Percentiles rank a stretch among this genome's conserved stretches.
Evolutionary conservation across 768 basidiomycete species (phyloP).

Genomic region (Trametes punicea): DNA sequence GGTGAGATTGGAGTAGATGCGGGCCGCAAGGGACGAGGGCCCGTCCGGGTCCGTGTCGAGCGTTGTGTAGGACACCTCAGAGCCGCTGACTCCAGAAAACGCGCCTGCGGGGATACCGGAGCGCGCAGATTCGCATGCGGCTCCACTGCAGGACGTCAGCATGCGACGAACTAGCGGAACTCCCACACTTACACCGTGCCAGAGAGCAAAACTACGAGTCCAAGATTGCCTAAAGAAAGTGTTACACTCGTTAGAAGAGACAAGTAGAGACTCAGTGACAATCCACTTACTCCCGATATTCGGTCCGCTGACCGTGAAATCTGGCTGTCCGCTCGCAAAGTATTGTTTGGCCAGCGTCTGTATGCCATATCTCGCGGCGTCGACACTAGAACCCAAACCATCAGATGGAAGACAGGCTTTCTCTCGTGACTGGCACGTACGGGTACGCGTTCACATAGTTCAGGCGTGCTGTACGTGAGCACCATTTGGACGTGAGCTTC

Average conservation of each 20-base stretch:
- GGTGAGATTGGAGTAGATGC: conserved; percentile 42
- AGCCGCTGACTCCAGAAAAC: conserved; percentile 42
- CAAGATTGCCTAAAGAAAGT: conserved; percentile 19
- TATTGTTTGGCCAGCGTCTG: conserved; percentile 43
- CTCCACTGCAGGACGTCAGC: conserved; percentile 37
- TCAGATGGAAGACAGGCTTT: background rate
- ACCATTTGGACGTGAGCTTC: background rate
- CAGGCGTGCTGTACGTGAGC: conserved; percentile 22
- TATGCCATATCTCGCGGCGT: conserved; percentile 38
- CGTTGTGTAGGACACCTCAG: conserved; percentile 49
- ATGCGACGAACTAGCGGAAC: background rate
- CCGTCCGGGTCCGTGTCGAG: conserved; percentile 36
- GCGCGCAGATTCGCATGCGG: conserved; percentile 45
- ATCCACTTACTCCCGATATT: conserved; percentile 31
- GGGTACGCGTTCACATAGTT: conserved; percentile 38
- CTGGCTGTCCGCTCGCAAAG: conserved; percentile 35
- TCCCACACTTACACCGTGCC: conserved; percentile 28
- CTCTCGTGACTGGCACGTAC: conserved; percentile 13
- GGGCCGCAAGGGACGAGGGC: conserved; percentile 35
- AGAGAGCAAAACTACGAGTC: conserved; percentile 22
- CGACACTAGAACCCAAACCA: conserved; percentile 21
- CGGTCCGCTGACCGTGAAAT: conserved; percentile 45
- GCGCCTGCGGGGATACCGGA: conserved; percentile 50
- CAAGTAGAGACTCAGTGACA: background rate
- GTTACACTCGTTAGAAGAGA: background rate